Percentiles rank a stretch among this genome's conserved stretches.
Conservation (phyloP, 2,329 filamentous ascomycete species). For the Fusarium vanettenii region DNA sequence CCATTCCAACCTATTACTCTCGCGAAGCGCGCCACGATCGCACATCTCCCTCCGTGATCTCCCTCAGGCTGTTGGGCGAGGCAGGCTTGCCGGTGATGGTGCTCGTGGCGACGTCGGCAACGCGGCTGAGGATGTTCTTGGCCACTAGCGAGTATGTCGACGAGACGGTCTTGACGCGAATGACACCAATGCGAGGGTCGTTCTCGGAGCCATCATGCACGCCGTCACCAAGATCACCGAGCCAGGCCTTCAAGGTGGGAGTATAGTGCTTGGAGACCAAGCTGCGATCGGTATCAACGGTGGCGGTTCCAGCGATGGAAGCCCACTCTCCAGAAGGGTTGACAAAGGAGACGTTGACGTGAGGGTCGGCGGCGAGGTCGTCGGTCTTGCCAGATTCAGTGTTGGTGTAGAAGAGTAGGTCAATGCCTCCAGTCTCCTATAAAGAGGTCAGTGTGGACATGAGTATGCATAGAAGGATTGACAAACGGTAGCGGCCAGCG, state of each 20-base stretch:
- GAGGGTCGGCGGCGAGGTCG: constrained; percentile 77
- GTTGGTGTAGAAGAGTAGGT: constrained; percentile 92
- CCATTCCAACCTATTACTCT: constrained; percentile 20
- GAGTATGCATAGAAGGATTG: not conserved
- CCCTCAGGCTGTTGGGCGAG: constrained; percentile 79
- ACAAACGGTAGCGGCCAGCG: constrained; percentile 79
- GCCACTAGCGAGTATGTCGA: constrained; percentile 77
- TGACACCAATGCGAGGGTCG: constrained; percentile 85
- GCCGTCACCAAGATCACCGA: constrained; percentile 87
- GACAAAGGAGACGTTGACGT: constrained; percentile 86
- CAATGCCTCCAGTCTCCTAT: constrained; percentile 81
- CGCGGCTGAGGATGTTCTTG: constrained; percentile 72
- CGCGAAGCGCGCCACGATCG: constrained; percentile 62
- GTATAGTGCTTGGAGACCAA: constrained; percentile 81
- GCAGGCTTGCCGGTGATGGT: constrained; percentile 78
- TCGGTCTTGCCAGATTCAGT: constrained; percentile 89
- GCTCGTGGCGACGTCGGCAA: constrained; percentile 80
- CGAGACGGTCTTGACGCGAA: constrained; percentile 78
- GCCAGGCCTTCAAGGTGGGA: constrained; percentile 80
- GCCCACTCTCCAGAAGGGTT: constrained; percentile 85
- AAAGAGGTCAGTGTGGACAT: not conserved
- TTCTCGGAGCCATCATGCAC: constrained; percentile 84
- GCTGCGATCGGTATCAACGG: constrained; percentile 75
- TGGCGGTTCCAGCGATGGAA: constrained; percentile 80
- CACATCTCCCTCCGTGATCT: constrained; percentile 76